Base-by-base conservation (phyloP, 177 flowering plant genomes). In the Vitis hybrid region DNA sequence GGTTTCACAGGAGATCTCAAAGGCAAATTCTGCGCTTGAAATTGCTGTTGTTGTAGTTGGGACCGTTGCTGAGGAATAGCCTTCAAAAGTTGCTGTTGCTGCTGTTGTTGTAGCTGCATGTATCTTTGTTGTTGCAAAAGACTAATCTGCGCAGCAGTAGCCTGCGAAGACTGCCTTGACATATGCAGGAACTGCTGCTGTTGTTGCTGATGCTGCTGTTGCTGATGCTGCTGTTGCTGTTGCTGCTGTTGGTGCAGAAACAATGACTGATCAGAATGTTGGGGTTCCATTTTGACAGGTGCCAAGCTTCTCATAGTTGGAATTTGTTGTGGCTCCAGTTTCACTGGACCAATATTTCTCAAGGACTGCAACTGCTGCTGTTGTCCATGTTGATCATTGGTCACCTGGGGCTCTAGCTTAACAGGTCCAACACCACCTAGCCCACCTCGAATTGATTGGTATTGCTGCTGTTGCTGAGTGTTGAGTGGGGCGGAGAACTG, bases 141-240 rank as follows among this genome's bases (percentile, higher is more conserved):
- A 81, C 81, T 91, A 45, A 94, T 86, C 73, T 89, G 98, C 7
- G 88, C 92, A 51, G 90, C 88, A 72, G 93, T 84, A 62, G 89
- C 87, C 76, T 91, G 98, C 58, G 99, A 75, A 48, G 87, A 72
- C 71, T 87, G 98, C 82, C 98, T 82, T 15, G 97, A 78, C 91
- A 89, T 77, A 11, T 85, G 87, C 52, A 89, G 88, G 40, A 85
- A 77, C 67, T 82, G 87, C 60, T 83, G 85, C n/a, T 71, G 74
- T n/a, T 80, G 84, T 10, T 78, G 83, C 15, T 88, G 92, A 9
- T 82, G 86, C 45, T 79, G 85, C 26, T 86, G 93, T 19, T 81
- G 91, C 52, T 81, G 88, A 56, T 81, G 86, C 34, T 83, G 89
- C 66, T 86, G 89, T 17, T 82, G 88, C 11, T 82, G 88, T 19